Evolutionary conservation across 2,329 filamentous ascomycete genomes (phyloP).

Genomic region (Leptosphaerulina australis): DNA sequence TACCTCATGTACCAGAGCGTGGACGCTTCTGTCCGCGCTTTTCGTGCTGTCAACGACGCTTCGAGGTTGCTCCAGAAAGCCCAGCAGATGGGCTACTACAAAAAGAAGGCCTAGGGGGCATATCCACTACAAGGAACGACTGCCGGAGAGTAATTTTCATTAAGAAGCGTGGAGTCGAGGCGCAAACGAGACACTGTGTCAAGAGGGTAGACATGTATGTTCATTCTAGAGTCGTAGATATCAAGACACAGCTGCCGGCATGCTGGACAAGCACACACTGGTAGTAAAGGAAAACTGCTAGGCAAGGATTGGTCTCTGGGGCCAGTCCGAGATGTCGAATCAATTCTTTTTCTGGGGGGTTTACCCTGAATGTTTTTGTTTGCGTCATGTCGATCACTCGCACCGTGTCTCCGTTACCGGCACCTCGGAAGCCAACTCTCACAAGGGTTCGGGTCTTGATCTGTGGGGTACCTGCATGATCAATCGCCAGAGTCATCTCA

Average conservation of each 20-base stretch:
- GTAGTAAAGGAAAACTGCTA: not conserved
- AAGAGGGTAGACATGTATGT: constrained; percentile 8
- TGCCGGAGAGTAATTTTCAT: too few relatives aligned
- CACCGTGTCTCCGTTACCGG: not conserved
- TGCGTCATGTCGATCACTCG: not conserved
- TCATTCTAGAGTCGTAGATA: constrained; percentile 10
- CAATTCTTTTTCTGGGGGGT: not conserved
- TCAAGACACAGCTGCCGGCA: not conserved
- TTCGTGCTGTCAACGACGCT: constrained; percentile 44
- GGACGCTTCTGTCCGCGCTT: constrained; percentile 41
- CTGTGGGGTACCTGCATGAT: not conserved
- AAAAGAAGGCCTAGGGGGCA: constrained; percentile 34
- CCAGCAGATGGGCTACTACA: constrained; percentile 33
- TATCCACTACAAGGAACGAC: too few relatives aligned
- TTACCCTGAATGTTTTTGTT: not conserved
- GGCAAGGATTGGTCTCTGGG: not conserved
- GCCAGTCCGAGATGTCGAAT: not conserved
- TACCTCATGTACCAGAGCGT: constrained; percentile 46
- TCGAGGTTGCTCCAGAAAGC: constrained; percentile 41
- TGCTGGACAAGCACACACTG: not conserved
- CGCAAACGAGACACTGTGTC: not conserved
- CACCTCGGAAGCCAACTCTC: not conserved
- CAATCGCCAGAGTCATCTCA: not conserved
- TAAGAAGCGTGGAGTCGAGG: too few relatives aligned
- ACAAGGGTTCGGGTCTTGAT: not conserved